These are phyloP conservation scores for Rhizoclosmatium globosum DNA, from an alignment of 192 early-diverging fungal species.

Conservation along the genomic window DNA sequence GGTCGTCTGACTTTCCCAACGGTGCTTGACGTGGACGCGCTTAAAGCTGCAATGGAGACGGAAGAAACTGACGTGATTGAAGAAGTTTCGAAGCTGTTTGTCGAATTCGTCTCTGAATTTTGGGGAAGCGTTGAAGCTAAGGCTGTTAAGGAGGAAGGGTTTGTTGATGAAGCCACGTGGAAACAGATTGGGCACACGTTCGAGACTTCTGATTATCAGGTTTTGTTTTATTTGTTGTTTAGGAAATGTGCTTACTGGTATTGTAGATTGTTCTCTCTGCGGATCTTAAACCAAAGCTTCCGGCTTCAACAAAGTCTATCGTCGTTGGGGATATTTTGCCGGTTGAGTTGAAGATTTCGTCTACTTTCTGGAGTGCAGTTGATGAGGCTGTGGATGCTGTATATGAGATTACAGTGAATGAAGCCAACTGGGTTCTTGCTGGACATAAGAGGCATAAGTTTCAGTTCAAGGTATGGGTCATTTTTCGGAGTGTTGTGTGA, in stretches of 20 bases:
- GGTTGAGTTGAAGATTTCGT: constrained; percentile 57
- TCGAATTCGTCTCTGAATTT: background rate
- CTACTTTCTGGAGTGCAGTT: constrained; percentile 36
- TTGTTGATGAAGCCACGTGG: constrained; percentile 57
- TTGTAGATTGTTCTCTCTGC: constrained; percentile 47
- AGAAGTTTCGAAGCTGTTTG: background rate
- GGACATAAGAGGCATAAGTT: constrained; percentile 69
- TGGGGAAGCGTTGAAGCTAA: background rate
- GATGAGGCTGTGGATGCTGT: constrained; percentile 50
- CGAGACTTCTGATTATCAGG: constrained; percentile 4
- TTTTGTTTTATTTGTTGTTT: constrained; percentile 47
- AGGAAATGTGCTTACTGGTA: constrained; percentile 50
- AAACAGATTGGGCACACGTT: constrained; percentile 43
- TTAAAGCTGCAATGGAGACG: background rate
- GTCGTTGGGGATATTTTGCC: constrained; percentile 63
- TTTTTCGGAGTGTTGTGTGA: background rate
- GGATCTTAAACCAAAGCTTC: constrained; percentile 33
- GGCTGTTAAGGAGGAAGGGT: constrained; percentile 59
- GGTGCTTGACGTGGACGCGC: background rate
- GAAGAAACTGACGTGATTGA: background rate
- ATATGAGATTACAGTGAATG: constrained; percentile 72
- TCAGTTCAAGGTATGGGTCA: constrained; percentile 59
- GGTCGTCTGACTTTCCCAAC: background rate
- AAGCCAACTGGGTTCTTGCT: constrained; percentile 73
- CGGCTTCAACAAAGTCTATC: constrained; percentile 42